phyloP scores from a whole-genome alignment of 2,329 filamentous ascomycete genomes.

The Elsinoe arachidis region DNA sequence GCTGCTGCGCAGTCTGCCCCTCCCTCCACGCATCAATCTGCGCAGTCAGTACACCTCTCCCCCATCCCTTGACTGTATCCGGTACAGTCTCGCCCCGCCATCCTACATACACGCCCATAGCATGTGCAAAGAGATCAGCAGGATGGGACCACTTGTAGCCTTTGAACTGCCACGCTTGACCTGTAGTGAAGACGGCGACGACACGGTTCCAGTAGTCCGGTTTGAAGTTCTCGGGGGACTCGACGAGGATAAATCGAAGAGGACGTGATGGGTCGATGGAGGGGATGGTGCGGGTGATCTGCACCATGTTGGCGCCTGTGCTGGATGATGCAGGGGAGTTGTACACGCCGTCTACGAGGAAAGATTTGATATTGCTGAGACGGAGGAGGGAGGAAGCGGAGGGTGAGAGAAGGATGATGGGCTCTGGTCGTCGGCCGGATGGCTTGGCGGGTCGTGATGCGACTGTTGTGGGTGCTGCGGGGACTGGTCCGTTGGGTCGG shows the following conservation, averaged over 20 bases:
- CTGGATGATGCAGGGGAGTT: conserved; percentile 56
- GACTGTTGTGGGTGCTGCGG: conserved; percentile 24
- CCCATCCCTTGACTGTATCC: conserved; percentile 71
- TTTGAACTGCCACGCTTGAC: conserved; percentile 98
- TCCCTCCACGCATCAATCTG: conserved; percentile 75
- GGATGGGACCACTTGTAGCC: conserved; percentile 93
- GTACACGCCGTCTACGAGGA: conserved; percentile 79
- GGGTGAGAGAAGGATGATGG: conserved; percentile 93
- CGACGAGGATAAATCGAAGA: conserved; percentile 90
- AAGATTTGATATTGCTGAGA: conserved; percentile 91
- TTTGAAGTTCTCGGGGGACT: conserved; percentile 89
- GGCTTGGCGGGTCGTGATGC: conserved; percentile 23
- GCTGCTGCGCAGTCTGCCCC: conserved; percentile 37
- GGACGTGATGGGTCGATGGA: conserved; percentile 60
- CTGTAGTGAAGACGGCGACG: conserved; percentile 94
- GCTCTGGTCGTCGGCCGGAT: conserved; percentile 51
- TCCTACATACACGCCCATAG: conserved; percentile 79
- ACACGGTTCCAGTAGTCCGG: conserved; percentile 96
- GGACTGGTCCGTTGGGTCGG: conserved; percentile 40
- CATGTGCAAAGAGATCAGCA: conserved; percentile 79
- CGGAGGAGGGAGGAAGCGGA: conserved; percentile 90
- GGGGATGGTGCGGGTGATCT: conserved; percentile 70
- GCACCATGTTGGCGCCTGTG: conserved; percentile 64
- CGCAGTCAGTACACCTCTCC: conserved; percentile 69
- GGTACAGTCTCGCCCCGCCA: conserved; percentile 80